A percentile compares a stretch with the other conserved stretches of the same genome.
phyloP scores from a whole-genome alignment of 2,329 filamentous ascomycete genomes.

The Fusarium pseudocircinatum region DNA sequence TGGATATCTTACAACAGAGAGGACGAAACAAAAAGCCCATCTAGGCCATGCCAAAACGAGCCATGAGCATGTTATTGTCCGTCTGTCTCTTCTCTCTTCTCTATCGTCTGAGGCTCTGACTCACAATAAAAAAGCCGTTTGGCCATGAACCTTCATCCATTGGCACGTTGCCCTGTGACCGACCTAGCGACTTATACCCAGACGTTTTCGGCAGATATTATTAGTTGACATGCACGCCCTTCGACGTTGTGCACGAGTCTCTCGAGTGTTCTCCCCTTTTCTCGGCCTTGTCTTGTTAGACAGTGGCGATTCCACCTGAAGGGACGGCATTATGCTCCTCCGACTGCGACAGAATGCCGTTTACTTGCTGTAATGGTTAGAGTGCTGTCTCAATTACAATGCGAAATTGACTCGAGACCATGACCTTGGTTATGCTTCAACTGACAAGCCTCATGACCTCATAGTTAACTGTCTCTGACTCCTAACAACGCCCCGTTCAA shows the following conservation, averaged over 20 bases:
- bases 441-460: conserved; percentile 4
- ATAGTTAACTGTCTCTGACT: not conserved
- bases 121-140: not conserved
- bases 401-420: not conserved
- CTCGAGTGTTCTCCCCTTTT: conserved; percentile 8
- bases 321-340: not conserved
- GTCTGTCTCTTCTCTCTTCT: not conserved
- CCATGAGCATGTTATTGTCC: not conserved
- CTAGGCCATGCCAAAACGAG: conserved; percentile 25
- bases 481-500: not conserved
- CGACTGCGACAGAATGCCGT: not conserved
- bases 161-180: not conserved
- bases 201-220: conserved; percentile 22
- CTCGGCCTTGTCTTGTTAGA: not conserved
- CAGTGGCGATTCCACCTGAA: not conserved
- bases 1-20: conserved; percentile 22
- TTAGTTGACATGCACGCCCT: conserved; percentile 42
- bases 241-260: conserved; percentile 24
- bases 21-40: conserved; percentile 28
- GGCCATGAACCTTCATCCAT: not conserved
- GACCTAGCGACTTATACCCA: conserved; percentile 16
- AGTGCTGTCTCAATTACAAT: not conserved
- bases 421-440: not conserved
- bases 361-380: not conserved
- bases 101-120: conserved; percentile 17